Evolutionary conservation across 1,284 basidiomycete genomes (phyloP).

Genomic region (Cryptococcus sp.): DNA sequence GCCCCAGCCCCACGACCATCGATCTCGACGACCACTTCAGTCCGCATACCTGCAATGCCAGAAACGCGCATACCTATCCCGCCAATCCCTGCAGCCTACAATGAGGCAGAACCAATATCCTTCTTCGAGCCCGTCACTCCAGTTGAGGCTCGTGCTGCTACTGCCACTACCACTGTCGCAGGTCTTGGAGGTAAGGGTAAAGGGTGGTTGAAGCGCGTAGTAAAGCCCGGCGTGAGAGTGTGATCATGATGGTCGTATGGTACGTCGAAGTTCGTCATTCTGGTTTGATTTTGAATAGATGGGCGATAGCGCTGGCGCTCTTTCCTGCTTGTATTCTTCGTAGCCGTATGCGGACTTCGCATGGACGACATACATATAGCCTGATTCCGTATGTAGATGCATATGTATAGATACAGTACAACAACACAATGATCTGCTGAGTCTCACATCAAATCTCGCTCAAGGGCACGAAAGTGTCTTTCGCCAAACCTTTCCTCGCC

Average conservation of each 20-base stretch:
- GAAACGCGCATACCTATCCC: not conserved
- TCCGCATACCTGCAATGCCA: conserved; percentile 2
- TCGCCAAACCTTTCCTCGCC: conserved; percentile 8
- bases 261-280: no score
- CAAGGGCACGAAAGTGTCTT: conserved; percentile 13
- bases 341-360: no score
- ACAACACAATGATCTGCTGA: no score
- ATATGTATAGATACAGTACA: no score
- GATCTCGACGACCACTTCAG: not conserved
- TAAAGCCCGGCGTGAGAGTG: conserved; percentile 9
- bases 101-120: conserved; percentile 7
- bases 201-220: conserved; percentile 37
- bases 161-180: no score
- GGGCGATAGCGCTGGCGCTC: no score
- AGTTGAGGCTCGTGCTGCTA: not conserved
- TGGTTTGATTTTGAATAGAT: not conserved
- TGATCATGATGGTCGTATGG: no score
- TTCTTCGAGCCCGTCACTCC: conserved; percentile 40
- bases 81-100: not conserved
- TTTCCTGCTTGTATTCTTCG: no score
- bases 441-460: no score
- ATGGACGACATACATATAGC: no score
- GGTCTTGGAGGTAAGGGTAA: conserved; percentile 2
- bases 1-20: conserved; percentile 26
- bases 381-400: no score